Percentiles rank a stretch among this genome's conserved stretches.
Conservation (phyloP, 108 stramenopile genomes). For the Pseudonitzschia multiseries region DNA sequence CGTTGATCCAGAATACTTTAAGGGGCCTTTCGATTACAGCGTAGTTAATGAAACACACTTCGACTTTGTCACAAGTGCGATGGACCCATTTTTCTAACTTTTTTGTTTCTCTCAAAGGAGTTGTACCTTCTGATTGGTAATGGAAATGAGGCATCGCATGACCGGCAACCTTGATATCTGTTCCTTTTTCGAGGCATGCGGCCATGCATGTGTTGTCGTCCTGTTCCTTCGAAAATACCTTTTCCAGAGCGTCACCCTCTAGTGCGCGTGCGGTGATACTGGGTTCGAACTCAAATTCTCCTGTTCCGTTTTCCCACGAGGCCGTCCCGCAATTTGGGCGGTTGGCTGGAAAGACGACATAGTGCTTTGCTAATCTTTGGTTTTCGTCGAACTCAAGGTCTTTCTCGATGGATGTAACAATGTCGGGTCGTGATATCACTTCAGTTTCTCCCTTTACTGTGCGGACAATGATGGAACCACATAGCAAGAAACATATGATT, state of each 20-base stretch:
- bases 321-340: slow-evolving; percentile 2
- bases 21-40: slow-evolving; percentile 28
- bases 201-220: slow-evolving; percentile 16
- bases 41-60: slow-evolving; percentile 66
- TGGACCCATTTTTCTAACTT: slow-evolving; percentile 31
- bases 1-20: slow-evolving; percentile 49
- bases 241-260: slow-evolving; percentile 25
- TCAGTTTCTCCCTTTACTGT: background rate
- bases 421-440: background rate
- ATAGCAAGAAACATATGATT: background rate
- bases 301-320: background rate
- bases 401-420: slow-evolving; percentile 16
- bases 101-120: background rate
- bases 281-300: background rate
- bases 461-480: background rate
- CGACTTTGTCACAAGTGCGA: slow-evolving; percentile 39
- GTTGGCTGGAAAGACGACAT: slow-evolving; percentile 21
- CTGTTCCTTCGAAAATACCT: slow-evolving; percentile 10
- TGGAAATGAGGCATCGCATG: slow-evolving; percentile 32
- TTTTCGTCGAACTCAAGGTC: slow-evolving; percentile 24
- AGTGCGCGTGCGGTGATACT: slow-evolving; percentile 1
- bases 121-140: background rate
- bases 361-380: slow-evolving; percentile 14
- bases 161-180: slow-evolving; percentile 21
- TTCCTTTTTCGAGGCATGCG: slow-evolving; percentile 38